Percentiles rank a stretch among this genome's conserved stretches.
phyloP scores from a whole-genome alignment of 495 filamentous ascomycete genomes.

The Chaetomium cochliodes region DNA sequence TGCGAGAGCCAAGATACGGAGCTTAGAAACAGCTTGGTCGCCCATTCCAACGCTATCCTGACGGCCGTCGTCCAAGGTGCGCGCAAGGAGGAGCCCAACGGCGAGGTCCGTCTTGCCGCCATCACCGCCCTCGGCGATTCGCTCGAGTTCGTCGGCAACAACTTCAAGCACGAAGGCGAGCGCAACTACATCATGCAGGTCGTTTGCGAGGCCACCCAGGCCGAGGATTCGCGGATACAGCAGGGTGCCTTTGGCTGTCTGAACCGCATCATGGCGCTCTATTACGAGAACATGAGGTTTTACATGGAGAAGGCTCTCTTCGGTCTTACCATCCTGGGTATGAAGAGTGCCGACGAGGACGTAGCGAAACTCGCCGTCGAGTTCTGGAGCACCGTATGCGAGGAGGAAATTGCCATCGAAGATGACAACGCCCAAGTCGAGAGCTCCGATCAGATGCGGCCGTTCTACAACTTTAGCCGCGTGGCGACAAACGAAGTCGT shows the following conservation, averaged over 20 bases:
- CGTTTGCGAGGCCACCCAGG: slow-evolving; percentile 96
- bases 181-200: slow-evolving; percentile 99
- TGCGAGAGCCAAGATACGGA: slow-evolving; percentile 93
- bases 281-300: slow-evolving; percentile 99
- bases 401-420: slow-evolving; percentile 95
- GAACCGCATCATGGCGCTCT: slow-evolving; percentile 96
- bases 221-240: slow-evolving; percentile 82
- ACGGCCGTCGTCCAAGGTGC: slow-evolving; percentile 97
- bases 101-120: slow-evolving; percentile 85
- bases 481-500: slow-evolving; percentile 90
- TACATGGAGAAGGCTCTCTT: slow-evolving; percentile 99
- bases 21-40: slow-evolving; percentile 72
- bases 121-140: slow-evolving; percentile 93
- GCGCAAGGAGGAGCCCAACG: slow-evolving; percentile 88
- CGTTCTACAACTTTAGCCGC: slow-evolving; percentile 87
- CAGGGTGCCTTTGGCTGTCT: slow-evolving; percentile 94
- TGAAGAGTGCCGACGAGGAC: slow-evolving; percentile 97
- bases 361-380: slow-evolving; percentile 97
- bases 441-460: slow-evolving; percentile 71
- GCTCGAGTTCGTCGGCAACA: slow-evolving; percentile 95
- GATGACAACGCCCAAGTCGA: slow-evolving; percentile 90
- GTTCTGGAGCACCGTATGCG: slow-evolving; percentile 99
- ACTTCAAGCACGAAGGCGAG: slow-evolving; percentile 98
- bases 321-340: slow-evolving; percentile 95
- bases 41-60: slow-evolving; percentile 94